Conservation (phyloP, 257 asterid genomes). For the Solanum pinnatisectum region DNA sequence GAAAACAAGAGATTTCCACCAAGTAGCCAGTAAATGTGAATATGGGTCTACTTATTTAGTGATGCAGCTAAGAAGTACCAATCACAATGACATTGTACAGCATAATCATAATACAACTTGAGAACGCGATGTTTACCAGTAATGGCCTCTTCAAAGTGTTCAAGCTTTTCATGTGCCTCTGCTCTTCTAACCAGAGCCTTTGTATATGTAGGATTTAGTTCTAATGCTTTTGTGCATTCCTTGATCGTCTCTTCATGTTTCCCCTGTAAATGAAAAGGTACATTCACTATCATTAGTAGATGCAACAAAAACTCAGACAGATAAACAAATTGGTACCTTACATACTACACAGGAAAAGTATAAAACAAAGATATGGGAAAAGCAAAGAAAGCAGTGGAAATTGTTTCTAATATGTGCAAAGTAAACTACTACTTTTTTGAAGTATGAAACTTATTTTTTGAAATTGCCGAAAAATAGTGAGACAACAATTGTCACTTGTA, state of each 20-base stretch:
- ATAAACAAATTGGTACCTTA: background rate
- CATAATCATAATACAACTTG: background rate
- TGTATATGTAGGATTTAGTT: slow-evolving; percentile 66
- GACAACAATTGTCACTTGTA: background rate
- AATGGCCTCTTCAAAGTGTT: slow-evolving; percentile 76
- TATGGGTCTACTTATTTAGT: background rate
- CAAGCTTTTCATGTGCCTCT: slow-evolving; percentile 88
- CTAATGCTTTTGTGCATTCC: slow-evolving; percentile 88
- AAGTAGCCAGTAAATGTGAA: background rate
- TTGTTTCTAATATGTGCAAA: background rate
- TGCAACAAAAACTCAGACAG: background rate
- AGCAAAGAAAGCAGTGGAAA: background rate
- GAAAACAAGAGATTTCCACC: background rate
- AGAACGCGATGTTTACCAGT: slow-evolving; percentile 37
- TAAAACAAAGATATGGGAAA: no score
- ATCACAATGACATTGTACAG: background rate
- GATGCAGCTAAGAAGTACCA: background rate
- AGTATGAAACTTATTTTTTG: background rate
- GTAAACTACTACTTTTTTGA: background rate
- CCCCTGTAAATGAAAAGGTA: slow-evolving; percentile 28
- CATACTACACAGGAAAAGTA: background rate
- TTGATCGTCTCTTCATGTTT: slow-evolving; percentile 63
- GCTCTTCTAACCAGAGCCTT: slow-evolving; percentile 83
- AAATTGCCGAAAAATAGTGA: background rate
- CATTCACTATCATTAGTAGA: background rate